Base-by-base conservation (phyloP, 2,329 filamentous ascomycete genomes). In the Arachnomyces sp. region DNA sequence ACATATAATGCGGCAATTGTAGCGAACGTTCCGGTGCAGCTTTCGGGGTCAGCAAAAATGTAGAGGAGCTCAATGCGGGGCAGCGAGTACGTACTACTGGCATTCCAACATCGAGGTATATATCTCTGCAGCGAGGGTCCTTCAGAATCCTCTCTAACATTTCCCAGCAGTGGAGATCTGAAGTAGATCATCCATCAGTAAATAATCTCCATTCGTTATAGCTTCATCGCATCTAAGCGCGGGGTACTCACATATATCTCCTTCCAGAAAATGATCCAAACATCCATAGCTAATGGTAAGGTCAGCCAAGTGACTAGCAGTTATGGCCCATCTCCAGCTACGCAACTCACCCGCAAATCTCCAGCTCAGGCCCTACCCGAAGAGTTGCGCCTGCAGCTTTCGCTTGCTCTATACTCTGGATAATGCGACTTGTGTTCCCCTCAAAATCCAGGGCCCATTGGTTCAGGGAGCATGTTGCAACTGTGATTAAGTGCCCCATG, bases 1-100 rank as follows among this genome's bases (percentile, higher is more conserved):
- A 42, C 65, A 65, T 43, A 83, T 71, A n/a, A 81, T 65, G 3
- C 81, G 66, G 48, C 73, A 76, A 58, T 82, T 84, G 63, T 76
- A 83, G 34, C 73, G 67, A 38, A 74, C 65, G 52, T 77, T 76
- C 28, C 72, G 62, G 54, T 83, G 78, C 34, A 68, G 35, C 28
- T 36, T 30, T 28, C 15, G 20, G 20, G 20, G 20, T 25, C 9
- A 25, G 20, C 20, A 9, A 5, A 25, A 5, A 9, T 25, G 9
- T 5, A 25, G 5, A 9, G 20, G 9, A 25, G 20, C 20, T 25
- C 5, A 17, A 14, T 31, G 29, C 17, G 14, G 11, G 8, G 7
- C n/a, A 29, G 33, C 8, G 18, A 29, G 42, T 42, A 44, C 20
- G 9, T 25, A 14, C 64, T 31, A 83, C 67, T 0, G 77, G 76